phyloP scores from a whole-genome alignment of 2,329 filamentous ascomycete genomes.

The Hypoxylon sp. region DNA sequence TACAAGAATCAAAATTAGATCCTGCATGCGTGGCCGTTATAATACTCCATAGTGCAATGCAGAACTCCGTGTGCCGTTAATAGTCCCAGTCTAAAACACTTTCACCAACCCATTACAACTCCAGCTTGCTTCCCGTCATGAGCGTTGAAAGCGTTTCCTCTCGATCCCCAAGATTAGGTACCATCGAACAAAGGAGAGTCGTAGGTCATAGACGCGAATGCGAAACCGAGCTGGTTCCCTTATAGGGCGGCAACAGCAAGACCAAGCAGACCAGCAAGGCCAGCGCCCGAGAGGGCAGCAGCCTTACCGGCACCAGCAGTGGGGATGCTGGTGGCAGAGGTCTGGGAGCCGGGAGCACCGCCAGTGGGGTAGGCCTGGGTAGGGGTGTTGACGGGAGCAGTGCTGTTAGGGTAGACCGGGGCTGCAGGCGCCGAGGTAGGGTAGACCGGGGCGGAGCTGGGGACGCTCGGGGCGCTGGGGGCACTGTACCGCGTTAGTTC shows the following conservation, averaged over 20 bases:
- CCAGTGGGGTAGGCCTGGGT: conserved; percentile 48
- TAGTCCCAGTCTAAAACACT: conserved; percentile 50
- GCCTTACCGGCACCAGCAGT: conserved; percentile 69
- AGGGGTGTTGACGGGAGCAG: conserved; percentile 51
- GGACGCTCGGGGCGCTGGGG: conserved; percentile 41
- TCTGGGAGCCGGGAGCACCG: conserved; percentile 50
- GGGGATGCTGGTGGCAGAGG: conserved; percentile 54
- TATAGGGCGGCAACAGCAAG: conserved; percentile 71
- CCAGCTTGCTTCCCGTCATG: conserved; percentile 56
- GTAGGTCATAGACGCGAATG: conserved; percentile 54
- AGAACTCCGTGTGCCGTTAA: conserved; percentile 50
- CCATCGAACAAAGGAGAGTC: conserved; percentile 58
- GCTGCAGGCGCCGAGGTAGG: conserved; percentile 30
- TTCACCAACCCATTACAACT: conserved; percentile 46
- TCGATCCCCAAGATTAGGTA: conserved; percentile 54
- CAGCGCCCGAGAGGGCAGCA: conserved; percentile 68
- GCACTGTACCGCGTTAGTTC: conserved; percentile 48
- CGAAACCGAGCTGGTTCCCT: conserved; percentile 54
- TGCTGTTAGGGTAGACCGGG: conserved; percentile 56
- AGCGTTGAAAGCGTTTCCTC: conserved; percentile 53
- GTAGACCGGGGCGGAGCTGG: conserved; percentile 17
- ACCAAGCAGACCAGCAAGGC: conserved; percentile 70
- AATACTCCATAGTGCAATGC: conserved; percentile 56
- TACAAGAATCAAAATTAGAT: conserved; percentile 58
- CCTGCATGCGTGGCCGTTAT: conserved; percentile 53